A percentile compares a stretch with the other conserved stretches of the same genome.
Evolutionary conservation across 805 yeast genomes (phyloP).

Genomic region (Ogataea methanolica): DNA sequence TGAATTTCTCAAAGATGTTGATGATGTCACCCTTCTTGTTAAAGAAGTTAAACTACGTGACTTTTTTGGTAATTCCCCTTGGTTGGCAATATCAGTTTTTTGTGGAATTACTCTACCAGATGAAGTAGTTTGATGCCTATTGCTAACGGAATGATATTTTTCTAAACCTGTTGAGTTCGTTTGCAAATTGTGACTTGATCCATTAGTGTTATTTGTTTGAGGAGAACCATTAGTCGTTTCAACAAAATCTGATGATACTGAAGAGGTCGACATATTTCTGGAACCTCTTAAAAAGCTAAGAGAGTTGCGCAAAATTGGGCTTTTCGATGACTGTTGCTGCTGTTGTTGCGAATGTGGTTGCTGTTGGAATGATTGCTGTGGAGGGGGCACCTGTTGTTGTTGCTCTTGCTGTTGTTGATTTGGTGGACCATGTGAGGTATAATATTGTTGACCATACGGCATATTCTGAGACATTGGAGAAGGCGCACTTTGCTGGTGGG

Average conservation of each 20-base stretch:
- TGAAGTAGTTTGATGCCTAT: slow-evolving; percentile 34
- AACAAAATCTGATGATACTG: slow-evolving; percentile 16
- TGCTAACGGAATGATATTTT: slow-evolving; percentile 30
- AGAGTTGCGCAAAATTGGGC: slow-evolving; percentile 37
- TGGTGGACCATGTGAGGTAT: background rate
- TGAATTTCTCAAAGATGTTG: slow-evolving; percentile 26
- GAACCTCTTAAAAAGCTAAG: slow-evolving; percentile 30
- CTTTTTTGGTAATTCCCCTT: slow-evolving; percentile 33
- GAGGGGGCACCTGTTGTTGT: slow-evolving; percentile 6
- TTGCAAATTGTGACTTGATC: background rate
- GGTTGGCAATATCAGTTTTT: slow-evolving; percentile 32
- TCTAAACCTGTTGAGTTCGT: slow-evolving; percentile 20
- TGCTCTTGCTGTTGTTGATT: slow-evolving; percentile 1
- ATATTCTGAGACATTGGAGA: background rate
- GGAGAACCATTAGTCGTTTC: slow-evolving; percentile 2
- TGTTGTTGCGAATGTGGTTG: slow-evolving; percentile 10
- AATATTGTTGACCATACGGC: background rate
- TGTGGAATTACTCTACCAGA: slow-evolving; percentile 45
- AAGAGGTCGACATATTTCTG: slow-evolving; percentile 21
- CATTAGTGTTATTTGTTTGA: background rate
- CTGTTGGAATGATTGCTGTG: slow-evolving; percentile 3
- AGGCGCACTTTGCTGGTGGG: background rate
- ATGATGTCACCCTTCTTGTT: slow-evolving; percentile 35
- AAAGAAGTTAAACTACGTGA: slow-evolving; percentile 43
- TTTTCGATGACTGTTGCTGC: slow-evolving; percentile 16